Base-by-base conservation (phyloP, 306 rosid species). In the Fragaria vesca region DNA sequence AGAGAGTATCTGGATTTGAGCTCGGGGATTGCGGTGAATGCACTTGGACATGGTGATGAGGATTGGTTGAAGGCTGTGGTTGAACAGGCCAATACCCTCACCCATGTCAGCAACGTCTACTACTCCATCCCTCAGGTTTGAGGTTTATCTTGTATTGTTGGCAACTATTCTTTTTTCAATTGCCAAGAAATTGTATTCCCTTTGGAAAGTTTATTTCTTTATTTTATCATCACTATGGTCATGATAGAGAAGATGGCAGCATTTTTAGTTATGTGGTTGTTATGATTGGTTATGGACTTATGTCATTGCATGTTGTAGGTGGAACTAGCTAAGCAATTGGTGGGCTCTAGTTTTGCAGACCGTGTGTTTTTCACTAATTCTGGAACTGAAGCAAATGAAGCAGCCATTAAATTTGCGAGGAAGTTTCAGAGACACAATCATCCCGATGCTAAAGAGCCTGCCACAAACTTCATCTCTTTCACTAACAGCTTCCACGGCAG, bases 301-400 rank as follows among this genome's bases (percentile, higher is more conserved):
- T 40, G 66, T 21, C 66, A 43, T 75, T 61, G 78, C 13, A 45
- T 85, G 84, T 21, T 83, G 83, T 87, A 95, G 98, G 88, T 91
- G 47, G 93, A 89, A 81, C 96, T 93, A 80, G 98, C 98, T 11
- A 79, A 86, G 85, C 89, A 83, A 72, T 81, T 95, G 61, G 98
- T 91, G 61, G 81, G 83, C 48, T 52, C 63, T 82, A 86, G 97
- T 12, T 95, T 95, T 85, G 97, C 98, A 21, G 97, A 95, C 82
- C 93, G 97, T 48, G 97, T 91, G 32, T 95, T 95, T 71, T 95
- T 91, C 67, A 38, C 89, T 0, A 95, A 95, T 70, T 95, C 98
- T 28, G 98, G 98, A 87, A 95, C 98, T 8, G 97, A 95, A 82
- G 96, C 98, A 20, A 92, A 89, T 50, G 98, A 95, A 78, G 98